phyloP scores from a whole-genome alignment of 345 rosid species.

The Xanthoceras sorbifolium region DNA sequence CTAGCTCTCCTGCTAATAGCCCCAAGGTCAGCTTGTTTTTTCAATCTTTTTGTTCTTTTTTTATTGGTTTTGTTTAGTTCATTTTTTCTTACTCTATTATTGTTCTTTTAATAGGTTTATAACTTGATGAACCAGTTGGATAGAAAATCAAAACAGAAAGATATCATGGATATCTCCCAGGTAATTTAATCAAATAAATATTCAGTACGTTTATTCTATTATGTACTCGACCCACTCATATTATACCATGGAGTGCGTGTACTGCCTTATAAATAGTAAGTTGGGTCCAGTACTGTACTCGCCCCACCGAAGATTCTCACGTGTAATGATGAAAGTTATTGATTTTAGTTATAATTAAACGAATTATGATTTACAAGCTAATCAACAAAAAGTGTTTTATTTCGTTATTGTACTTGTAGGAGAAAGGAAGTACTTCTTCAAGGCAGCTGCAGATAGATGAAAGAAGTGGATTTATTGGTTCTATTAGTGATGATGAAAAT shows the following conservation, averaged over 20 bases:
- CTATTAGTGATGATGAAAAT: not conserved
- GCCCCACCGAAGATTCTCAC: not conserved
- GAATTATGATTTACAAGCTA: not conserved
- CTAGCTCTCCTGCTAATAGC: constrained; percentile 52
- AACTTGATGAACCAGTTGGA: constrained; percentile 34
- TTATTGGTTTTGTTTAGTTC: not conserved
- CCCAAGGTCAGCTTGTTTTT: constrained; percentile 38
- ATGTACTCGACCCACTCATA: not conserved
- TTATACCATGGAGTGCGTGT: no score
- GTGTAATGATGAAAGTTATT: no score
- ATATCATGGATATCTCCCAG: constrained; percentile 25
- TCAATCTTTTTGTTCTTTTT: not conserved
- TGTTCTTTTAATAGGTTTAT: constrained; percentile 28
- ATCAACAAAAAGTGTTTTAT: not conserved
- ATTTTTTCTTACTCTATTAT: not conserved
- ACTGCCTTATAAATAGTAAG: no score
- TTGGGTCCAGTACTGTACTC: no score
- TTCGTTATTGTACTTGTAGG: constrained; percentile 27
- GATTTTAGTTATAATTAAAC: not conserved
- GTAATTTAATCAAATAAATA: not conserved
- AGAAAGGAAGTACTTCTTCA: constrained; percentile 21
- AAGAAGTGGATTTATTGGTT: constrained; percentile 27
- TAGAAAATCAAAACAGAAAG: constrained; percentile 25
- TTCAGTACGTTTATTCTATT: not conserved
- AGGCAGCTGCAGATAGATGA: constrained; percentile 12